Evolutionary conservation across 495 filamentous ascomycete species (phyloP).

Genomic region (Aspergillus sclerotiicarbonarius): DNA sequence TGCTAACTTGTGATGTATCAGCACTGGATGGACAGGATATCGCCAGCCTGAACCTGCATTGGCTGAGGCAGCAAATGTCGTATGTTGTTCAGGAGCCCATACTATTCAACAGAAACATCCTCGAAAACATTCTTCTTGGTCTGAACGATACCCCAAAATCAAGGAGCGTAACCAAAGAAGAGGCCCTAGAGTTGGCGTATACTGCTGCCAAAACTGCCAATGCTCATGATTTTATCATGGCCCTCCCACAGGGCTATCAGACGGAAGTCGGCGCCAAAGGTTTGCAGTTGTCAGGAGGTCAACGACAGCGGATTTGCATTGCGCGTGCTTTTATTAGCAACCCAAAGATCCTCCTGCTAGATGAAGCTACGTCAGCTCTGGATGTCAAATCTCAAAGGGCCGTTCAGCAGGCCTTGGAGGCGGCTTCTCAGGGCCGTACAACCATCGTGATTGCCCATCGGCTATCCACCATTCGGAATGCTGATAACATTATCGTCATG

Average conservation of each 20-base stretch:
- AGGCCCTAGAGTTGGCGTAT: constrained; percentile 17
- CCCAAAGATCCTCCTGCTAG: constrained; percentile 18
- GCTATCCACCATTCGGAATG: constrained; percentile 51
- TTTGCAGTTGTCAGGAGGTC: not conserved
- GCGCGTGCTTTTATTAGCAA: not conserved
- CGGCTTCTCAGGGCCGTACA: constrained; percentile 35
- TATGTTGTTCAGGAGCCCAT: constrained; percentile 14
- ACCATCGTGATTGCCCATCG: constrained; percentile 55
- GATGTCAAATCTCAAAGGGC: constrained; percentile 45
- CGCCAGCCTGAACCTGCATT: constrained; percentile 12
- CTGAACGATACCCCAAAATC: no score
- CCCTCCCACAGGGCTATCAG: constrained; percentile 35
- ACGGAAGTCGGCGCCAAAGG: constrained; percentile 19
- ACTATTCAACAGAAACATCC: constrained; percentile 18
- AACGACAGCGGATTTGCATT: constrained; percentile 4
- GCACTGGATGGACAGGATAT: constrained; percentile 21
- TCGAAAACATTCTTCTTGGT: constrained; percentile 13
- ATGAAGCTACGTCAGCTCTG: constrained; percentile 44
- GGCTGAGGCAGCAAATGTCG: constrained; percentile 16
- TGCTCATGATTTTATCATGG: constrained; percentile 27
- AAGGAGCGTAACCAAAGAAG: not conserved
- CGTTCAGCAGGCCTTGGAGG: constrained; percentile 46
- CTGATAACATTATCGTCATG: constrained; percentile 54
- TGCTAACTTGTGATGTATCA: not conserved
- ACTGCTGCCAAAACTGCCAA: constrained; percentile 28